Evolutionary conservation across 2,329 filamentous ascomycete species (phyloP).

Genomic region (Chrysoporthe deuterocubensis): DNA sequence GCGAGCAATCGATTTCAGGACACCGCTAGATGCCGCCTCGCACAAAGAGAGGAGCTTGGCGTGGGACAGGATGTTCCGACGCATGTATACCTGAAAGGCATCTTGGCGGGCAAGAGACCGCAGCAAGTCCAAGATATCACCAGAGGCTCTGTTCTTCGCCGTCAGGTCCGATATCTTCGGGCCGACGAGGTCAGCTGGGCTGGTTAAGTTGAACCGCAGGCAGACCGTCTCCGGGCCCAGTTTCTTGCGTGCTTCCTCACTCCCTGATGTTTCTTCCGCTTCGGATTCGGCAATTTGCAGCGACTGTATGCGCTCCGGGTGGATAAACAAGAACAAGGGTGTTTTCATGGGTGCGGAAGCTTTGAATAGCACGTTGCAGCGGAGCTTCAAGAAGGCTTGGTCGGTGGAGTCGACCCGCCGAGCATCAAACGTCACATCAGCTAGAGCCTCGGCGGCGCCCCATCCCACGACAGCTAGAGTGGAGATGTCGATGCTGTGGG

Average conservation of each 20-base stretch:
- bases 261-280: not conserved
- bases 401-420: constrained; percentile 16
- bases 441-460: not conserved
- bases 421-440: constrained; percentile 18
- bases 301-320: constrained; percentile 12
- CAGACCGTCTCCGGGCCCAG: constrained; percentile 14
- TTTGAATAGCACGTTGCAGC: constrained; percentile 12
- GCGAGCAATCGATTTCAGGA: constrained; percentile 12
- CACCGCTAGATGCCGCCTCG: constrained; percentile 6
- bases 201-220: constrained; percentile 12
- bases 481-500: constrained; percentile 13
- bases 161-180: constrained; percentile 9
- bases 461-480: constrained; percentile 12
- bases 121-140: constrained; percentile 5
- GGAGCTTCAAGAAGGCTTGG: constrained; percentile 23
- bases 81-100: constrained; percentile 4
- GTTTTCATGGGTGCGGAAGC: constrained; percentile 6
- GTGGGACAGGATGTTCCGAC: constrained; percentile 7
- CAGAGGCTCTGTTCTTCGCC: constrained; percentile 18
- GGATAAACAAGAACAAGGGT: constrained; percentile 14
- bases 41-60: constrained; percentile 10
- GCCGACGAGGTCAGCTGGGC: constrained; percentile 13
- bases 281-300: not conserved
- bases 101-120: constrained; percentile 6
- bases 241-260: constrained; percentile 12